Conservation (phyloP, 2,329 filamentous ascomycete genomes). For the Byssothecium circinans region DNA sequence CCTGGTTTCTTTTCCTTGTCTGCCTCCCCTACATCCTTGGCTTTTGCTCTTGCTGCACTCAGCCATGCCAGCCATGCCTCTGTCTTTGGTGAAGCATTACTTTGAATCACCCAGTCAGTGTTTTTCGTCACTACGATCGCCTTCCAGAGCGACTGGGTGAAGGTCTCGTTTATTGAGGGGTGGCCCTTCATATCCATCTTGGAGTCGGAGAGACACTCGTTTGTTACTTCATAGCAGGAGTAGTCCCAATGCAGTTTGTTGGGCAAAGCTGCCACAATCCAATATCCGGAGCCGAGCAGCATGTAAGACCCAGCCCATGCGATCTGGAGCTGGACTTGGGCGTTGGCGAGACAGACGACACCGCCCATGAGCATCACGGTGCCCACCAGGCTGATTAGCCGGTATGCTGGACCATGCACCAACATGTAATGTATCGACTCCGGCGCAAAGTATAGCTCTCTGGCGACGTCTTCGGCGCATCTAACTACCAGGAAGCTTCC, state of each 20-base stretch:
- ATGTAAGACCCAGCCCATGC: constrained; percentile 55
- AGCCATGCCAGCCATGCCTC: constrained; percentile 49
- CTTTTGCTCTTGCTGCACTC: constrained; percentile 31
- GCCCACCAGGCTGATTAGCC: constrained; percentile 52
- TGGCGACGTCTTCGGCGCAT: constrained; percentile 53
- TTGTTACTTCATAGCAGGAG: constrained; percentile 46
- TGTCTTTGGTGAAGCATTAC: constrained; percentile 48
- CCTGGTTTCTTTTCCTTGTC: constrained; percentile 10
- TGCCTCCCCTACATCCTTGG: constrained; percentile 16
- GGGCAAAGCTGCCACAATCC: constrained; percentile 55
- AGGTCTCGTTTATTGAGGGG: constrained; percentile 39
- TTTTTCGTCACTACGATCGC: constrained; percentile 51
- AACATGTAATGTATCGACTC: constrained; percentile 53
- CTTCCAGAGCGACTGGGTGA: constrained; percentile 54
- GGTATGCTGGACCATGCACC: constrained; percentile 45
- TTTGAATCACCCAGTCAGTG: constrained; percentile 47
- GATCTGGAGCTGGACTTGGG: constrained; percentile 51
- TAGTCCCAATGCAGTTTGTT: constrained; percentile 53
- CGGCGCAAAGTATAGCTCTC: constrained; percentile 56
- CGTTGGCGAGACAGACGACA: constrained; percentile 55
- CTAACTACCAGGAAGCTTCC: constrained; percentile 54
- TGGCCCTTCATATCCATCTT: constrained; percentile 37
- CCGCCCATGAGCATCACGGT: constrained; percentile 57
- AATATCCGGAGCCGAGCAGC: constrained; percentile 54
- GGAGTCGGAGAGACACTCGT: constrained; percentile 40